Evolutionary conservation across 2,329 filamentous ascomycete species (phyloP).

Genomic region (Periconia sp.): DNA sequence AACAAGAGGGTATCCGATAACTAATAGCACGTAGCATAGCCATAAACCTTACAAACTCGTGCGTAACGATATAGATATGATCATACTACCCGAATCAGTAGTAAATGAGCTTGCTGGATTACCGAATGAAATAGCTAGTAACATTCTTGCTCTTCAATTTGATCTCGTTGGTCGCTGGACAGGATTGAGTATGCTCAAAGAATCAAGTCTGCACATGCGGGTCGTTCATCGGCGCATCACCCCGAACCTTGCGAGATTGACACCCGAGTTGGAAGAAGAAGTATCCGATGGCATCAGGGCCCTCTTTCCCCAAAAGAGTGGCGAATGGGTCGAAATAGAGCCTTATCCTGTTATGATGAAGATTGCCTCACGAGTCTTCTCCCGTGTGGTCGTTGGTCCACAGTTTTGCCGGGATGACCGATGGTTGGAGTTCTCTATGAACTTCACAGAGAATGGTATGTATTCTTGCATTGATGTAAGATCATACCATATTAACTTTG

Average conservation of each 20-base stretch:
- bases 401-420: conserved; percentile 2
- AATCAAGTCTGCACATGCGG: conserved; percentile 7
- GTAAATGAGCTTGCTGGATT: conserved; percentile 9
- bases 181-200: conserved; percentile 9
- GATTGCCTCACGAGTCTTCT: conserved; percentile 1
- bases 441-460: conserved; percentile 11
- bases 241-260: conserved; percentile 4
- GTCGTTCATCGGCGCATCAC: conserved; percentile 12
- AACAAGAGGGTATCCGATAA: too few relatives aligned
- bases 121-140: conserved; percentile 4
- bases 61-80: conserved; percentile 8
- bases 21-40: too few relatives aligned
- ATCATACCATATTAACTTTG: neutral
- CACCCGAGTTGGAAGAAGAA: conserved; percentile 5
- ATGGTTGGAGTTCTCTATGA: conserved; percentile 10
- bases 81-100: conserved; percentile 5
- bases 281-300: neutral
- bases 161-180: conserved; percentile 13
- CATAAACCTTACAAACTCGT: conserved; percentile 7
- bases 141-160: conserved; percentile 3
- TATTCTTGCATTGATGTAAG: neutral
- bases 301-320: neutral
- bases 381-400: conserved; percentile 8
- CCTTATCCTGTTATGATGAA: conserved; percentile 1
- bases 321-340: conserved; percentile 10